Conservation (phyloP, 139 green algal genomes). For the Chlorella sp. region DNA sequence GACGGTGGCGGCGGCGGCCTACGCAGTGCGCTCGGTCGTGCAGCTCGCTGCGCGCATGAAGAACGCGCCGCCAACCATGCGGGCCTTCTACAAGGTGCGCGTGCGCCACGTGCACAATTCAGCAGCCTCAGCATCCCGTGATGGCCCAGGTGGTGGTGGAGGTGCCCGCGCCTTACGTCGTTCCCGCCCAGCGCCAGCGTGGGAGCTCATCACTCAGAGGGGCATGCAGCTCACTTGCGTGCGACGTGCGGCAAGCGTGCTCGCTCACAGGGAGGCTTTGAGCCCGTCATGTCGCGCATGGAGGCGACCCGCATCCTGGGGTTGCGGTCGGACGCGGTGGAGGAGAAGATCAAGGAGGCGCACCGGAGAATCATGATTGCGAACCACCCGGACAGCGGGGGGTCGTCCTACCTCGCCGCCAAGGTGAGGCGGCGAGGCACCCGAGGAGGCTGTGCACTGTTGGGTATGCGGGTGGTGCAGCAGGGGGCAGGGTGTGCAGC, state of each 20-base stretch:
- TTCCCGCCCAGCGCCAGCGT: no score
- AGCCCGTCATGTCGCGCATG: slow-evolving; percentile 85
- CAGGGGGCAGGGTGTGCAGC: no score
- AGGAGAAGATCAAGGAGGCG: slow-evolving; percentile 89
- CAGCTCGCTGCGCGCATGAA: slow-evolving; percentile 61
- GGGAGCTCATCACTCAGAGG: no score
- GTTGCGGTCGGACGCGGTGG: slow-evolving; percentile 71
- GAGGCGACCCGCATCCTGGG: slow-evolving; percentile 92
- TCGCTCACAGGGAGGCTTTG: slow-evolving; percentile 86
- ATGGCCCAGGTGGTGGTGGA: no score
- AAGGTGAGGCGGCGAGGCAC: no score
- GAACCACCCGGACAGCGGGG: slow-evolving; percentile 94
- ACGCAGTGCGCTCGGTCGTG: slow-evolving; percentile 60
- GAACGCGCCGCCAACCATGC: slow-evolving; percentile 29
- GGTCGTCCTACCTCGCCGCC: slow-evolving; percentile 82
- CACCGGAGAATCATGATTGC: slow-evolving; percentile 96
- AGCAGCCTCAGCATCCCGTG: no score
- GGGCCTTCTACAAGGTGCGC: slow-evolving; percentile 79
- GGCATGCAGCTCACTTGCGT: no score
- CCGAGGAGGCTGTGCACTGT: no score
- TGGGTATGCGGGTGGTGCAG: no score
- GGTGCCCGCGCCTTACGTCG: no score
- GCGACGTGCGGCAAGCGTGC: no score
- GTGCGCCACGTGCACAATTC: no score
- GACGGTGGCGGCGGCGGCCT: slow-evolving; percentile 75